Base-by-base conservation (phyloP, 345 rosid genomes). In the Raphanus sativus region DNA sequence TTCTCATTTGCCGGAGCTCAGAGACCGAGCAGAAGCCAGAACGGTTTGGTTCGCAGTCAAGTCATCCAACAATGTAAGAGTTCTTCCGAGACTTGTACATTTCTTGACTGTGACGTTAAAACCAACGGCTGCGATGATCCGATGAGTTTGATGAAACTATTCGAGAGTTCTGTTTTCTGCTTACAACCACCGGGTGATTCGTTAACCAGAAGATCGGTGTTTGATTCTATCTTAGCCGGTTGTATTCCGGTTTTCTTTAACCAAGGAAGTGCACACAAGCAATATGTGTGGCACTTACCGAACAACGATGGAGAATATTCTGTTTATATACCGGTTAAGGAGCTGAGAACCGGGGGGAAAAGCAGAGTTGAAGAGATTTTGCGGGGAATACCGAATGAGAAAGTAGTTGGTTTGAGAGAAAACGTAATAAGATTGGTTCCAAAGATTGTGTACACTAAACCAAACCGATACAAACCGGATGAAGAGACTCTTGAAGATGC, bases 181-280 rank as follows among this genome's bases (percentile, higher is more conserved):
- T 65, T 89, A 52, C 90, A 85, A 67, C 91, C 90, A 0, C 81
- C 85, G 2, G 94, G 94, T 0, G 94, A 88, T 76, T 89, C 91
- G 55, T 80, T 62, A 74, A 89, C 88, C 5, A 81, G 94, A 58
- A 81, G 88, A 54, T 87, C 91, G 62, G 73, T 80, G 0, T 89
- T 89, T 66, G 91, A 87, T 76, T 82, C 94, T 16, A 87, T 89
- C 3, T 45, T 87, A 17, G 86, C 88, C 0, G 87, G 91, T 3
- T 52, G 59, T 52, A 52, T 52, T 4, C 94, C 90, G 2, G 90
- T 87, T 16, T 89, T 86, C 87, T 89, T 89, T 38, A 86, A 83
- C 74, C 88, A 84, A 3, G 82, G 69, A 13, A 86, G 90, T 0
- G 87, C 83, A 0, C 85, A 85, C 64, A 77, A 73, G 40, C 89